Percentiles rank a stretch among this genome's conserved stretches.
Conservation (phyloP, 2,329 filamentous ascomycete genomes). For the Ceratocystis albifundus region DNA sequence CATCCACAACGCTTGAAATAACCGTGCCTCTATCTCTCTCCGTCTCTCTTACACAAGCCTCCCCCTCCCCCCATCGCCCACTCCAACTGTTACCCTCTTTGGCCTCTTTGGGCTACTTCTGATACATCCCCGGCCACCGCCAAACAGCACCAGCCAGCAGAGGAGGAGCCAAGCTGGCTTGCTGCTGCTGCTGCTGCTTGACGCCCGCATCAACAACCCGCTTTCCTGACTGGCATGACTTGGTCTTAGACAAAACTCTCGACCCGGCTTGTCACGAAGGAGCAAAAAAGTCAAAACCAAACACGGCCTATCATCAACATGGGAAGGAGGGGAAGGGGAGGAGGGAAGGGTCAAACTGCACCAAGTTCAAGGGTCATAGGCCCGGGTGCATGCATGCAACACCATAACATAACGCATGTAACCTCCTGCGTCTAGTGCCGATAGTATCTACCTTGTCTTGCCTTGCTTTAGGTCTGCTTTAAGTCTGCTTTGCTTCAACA, state of each 20-base stretch:
- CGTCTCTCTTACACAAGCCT: not conserved
- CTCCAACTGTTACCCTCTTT: not conserved
- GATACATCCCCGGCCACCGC: not conserved
- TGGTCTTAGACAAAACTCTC: not conserved
- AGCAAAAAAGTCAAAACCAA: slow-evolving; percentile 10
- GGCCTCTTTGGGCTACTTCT: not conserved
- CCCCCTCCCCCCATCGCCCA: not conserved
- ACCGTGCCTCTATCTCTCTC: not conserved
- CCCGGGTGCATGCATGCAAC: slow-evolving; percentile 8
- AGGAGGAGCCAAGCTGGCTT: too few relatives aligned
- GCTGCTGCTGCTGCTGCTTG: too few relatives aligned
- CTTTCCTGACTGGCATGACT: too few relatives aligned
- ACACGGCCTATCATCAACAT: not conserved
- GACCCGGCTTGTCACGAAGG: not conserved
- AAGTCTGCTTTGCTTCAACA: not conserved
- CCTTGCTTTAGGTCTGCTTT: not conserved
- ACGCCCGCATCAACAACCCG: too few relatives aligned
- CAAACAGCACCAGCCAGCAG: not conserved
- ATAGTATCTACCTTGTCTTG: not conserved
- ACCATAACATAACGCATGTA: slow-evolving; percentile 4
- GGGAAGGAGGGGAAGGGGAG: not conserved
- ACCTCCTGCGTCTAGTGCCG: slow-evolving; percentile 12
- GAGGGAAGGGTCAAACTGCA: not conserved
- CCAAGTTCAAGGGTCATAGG: slow-evolving; percentile 2
- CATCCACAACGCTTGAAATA: not conserved